Evolutionary conservation across 2,329 filamentous ascomycete genomes (phyloP).

Genomic region (Pseudocercospora crystallina): DNA sequence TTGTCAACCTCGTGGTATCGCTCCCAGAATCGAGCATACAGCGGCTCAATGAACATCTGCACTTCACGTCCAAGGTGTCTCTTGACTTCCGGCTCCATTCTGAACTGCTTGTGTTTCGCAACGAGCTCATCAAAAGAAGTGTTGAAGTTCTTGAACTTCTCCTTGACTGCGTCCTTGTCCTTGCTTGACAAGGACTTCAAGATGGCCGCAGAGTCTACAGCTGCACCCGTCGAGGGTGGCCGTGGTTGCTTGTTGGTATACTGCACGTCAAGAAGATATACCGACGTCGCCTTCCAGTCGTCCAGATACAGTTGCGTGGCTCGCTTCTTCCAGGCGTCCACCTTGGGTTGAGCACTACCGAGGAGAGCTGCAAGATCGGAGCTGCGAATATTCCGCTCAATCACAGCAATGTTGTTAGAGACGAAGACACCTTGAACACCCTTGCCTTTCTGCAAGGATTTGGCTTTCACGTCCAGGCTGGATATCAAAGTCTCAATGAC

Average conservation of each 20-base stretch:
- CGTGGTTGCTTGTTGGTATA: slow-evolving; percentile 77
- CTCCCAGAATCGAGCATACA: slow-evolving; percentile 96
- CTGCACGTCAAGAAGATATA: slow-evolving; percentile 80
- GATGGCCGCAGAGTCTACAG: slow-evolving; percentile 75
- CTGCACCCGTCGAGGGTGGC: slow-evolving; percentile 66
- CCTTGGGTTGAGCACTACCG: slow-evolving; percentile 51
- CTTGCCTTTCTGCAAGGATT: slow-evolving; percentile 72
- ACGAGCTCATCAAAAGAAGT: slow-evolving; percentile 86
- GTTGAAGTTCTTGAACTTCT: slow-evolving; percentile 94
- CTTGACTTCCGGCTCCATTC: slow-evolving; percentile 89
- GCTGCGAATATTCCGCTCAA: slow-evolving; percentile 79
- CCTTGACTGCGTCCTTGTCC: slow-evolving; percentile 94
- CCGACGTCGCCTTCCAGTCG: slow-evolving; percentile 86
- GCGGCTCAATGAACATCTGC: slow-evolving; percentile 85
- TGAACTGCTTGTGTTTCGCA: slow-evolving; percentile 73
- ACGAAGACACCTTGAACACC: slow-evolving; percentile 83
- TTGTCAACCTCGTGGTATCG: slow-evolving; percentile 97
- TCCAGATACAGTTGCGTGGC: slow-evolving; percentile 79
- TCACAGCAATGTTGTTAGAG: slow-evolving; percentile 79
- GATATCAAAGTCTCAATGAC: slow-evolving; percentile 79
- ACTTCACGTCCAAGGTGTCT: slow-evolving; percentile 78
- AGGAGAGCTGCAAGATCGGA: slow-evolving; percentile 77
- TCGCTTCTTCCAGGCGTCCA: slow-evolving; percentile 82
- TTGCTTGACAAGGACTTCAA: slow-evolving; percentile 82
- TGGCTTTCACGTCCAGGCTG: slow-evolving; percentile 72